Base-by-base conservation (phyloP, 257 asterid species). In the Knoxia roxburghii region DNA sequence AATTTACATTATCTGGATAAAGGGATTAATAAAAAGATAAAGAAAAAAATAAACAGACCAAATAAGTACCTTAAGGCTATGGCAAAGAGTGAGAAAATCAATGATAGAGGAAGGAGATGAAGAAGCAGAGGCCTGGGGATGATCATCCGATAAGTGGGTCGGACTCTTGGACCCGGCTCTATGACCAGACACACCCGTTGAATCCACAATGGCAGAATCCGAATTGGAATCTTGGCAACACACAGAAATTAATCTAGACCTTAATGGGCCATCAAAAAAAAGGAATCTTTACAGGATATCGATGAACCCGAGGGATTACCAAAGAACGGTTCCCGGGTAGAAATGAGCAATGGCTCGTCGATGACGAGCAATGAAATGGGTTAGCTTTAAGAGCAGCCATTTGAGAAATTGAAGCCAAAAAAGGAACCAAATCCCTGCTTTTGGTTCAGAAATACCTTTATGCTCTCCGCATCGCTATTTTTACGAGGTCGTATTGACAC, bases 51-150 rank as follows among this genome's bases (percentile, higher is more conserved):
- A 32, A 0, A 46, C 1, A 41, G 11, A 27, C 29, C 6, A n/a
- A 21, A 21, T 9, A 9, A 70, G 27, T 54, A 87, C 98, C 98
- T 92, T 92, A 74, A 92, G 79, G 43, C 97, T 77, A 55, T 87
- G 95, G 82, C 96, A 91, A 66, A 91, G 61, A 3, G 97, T 93
- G 81, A 89, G 93, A 73, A 92, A 92, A 86, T 89, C 96, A 83
- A 92, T 92, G 76, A 90, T 87, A 53, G 81, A 57, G 29, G 88
- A 81, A 67, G 89, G 79, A n/a, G n/a, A n/a, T 39, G 89, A 75
- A 21, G 91, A 60, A 61, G 81, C 76, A 26, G 78, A 68, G 24
- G 56, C 61, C 54, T 11, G 72, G 41, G 58, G 55, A 9, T n/a
- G 58, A 63, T 37, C 69, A 35, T 57, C 79, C n/a, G 72, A 43